Conservation (phyloP, 768 basidiomycete species). For the Suillus cothurnatus region DNA sequence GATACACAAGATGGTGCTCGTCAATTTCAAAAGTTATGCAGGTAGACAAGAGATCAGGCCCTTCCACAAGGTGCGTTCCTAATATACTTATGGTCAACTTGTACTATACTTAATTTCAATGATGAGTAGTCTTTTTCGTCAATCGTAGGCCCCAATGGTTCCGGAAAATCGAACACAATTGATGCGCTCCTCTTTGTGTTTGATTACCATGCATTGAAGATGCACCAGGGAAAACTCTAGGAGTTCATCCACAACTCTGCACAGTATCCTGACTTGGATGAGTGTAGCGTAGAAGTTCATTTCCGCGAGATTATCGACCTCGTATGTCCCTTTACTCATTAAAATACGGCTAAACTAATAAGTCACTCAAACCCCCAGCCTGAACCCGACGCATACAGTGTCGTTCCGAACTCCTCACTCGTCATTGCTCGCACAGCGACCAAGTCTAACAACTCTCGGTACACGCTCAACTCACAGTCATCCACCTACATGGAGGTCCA, state of each 20-base stretch:
- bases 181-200: conserved; percentile 98
- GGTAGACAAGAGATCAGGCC: conserved; percentile 97
- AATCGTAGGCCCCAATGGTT: conserved; percentile 97
- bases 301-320: conserved; percentile 94
- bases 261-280: conserved; percentile 77
- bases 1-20: conserved; percentile 90
- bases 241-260: conserved; percentile 99
- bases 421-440: conserved; percentile 86
- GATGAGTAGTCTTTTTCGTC: conserved; percentile 84
- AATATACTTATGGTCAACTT: not conserved
- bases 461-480: conserved; percentile 80
- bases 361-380: conserved; percentile 54
- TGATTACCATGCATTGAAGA: conserved; percentile 95
- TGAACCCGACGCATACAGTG: conserved; percentile 82
- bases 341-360: not conserved
- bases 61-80: conserved; percentile 82
- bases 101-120: not conserved
- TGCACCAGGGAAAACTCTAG: conserved; percentile 95
- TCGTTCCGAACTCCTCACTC: conserved; percentile 81
- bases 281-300: conserved; percentile 93
- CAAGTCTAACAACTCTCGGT: conserved; percentile 88
- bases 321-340: conserved; percentile 45
- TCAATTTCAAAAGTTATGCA: conserved; percentile 98
- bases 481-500: conserved; percentile 91
- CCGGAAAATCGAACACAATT: conserved; percentile 98